Percentiles rank a stretch among this genome's conserved stretches.
These are phyloP conservation scores for Tricholoma hemisulphureum DNA, from an alignment of 768 basidiomycete species.

Conservation along the genomic window DNA sequence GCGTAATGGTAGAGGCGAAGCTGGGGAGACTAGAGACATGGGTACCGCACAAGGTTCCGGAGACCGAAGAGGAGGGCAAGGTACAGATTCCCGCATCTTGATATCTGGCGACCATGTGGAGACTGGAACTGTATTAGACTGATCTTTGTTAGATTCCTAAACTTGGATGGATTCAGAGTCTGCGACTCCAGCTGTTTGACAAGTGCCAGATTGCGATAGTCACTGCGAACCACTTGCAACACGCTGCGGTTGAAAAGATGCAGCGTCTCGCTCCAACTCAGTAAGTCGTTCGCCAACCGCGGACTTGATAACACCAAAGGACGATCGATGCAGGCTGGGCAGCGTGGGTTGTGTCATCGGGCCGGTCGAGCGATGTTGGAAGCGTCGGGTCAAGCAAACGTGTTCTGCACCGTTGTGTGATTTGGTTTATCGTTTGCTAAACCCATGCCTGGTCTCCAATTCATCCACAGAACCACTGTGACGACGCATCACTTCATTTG, in stretches of 20 bases:
- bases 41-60: not conserved
- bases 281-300: not conserved
- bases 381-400: not conserved
- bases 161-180: not conserved
- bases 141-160: not conserved
- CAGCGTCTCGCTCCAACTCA: not conserved
- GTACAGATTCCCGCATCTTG: not conserved
- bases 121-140: not conserved
- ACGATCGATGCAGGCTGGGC: not conserved
- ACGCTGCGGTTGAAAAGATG: not conserved
- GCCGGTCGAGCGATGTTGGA: not conserved
- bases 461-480: conserved; percentile 1
- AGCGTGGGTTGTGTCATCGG: not conserved
- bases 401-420: not conserved
- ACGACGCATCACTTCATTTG: not conserved
- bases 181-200: not conserved
- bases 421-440: not conserved
- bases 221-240: not conserved
- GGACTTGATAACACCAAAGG: not conserved
- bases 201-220: no score
- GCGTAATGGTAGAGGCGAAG: conserved; percentile 16
- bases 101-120: not conserved
- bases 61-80: not conserved
- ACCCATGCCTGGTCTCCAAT: not conserved
- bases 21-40: conserved; percentile 15